A percentile compares a stretch with the other conserved stretches of the same genome.
phyloP scores from a whole-genome alignment of 768 basidiomycete genomes.

The Lactarius hatsudake region DNA sequence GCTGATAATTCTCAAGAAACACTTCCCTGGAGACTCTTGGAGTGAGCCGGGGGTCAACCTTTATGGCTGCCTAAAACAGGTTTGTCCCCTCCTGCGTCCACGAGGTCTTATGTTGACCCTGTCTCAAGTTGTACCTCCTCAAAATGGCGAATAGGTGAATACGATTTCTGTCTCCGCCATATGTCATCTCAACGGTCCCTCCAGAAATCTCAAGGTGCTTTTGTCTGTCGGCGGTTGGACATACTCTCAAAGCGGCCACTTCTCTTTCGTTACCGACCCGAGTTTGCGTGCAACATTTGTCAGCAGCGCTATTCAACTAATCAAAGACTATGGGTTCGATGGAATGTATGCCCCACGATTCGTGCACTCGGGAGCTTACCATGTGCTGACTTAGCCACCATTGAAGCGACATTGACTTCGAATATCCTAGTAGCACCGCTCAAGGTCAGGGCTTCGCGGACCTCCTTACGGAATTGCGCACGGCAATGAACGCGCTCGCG shows the following conservation, averaged over 20 bases:
- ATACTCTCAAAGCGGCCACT: conserved; percentile 67
- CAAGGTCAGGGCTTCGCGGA: conserved; percentile 67
- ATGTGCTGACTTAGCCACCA: not conserved
- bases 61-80: conserved; percentile 79
- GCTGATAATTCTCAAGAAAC: conserved; percentile 49
- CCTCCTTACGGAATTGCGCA: conserved; percentile 59
- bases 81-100: conserved; percentile 31
- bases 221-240: conserved; percentile 64
- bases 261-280: conserved; percentile 57
- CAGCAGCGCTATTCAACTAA: conserved; percentile 53
- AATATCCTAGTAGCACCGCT: conserved; percentile 59
- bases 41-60: conserved; percentile 71
- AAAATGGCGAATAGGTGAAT: conserved; percentile 53
- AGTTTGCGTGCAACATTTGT: conserved; percentile 57
- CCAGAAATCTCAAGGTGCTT: conserved; percentile 48
- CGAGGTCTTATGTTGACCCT: not conserved
- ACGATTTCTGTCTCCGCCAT: not conserved
- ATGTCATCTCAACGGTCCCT: not conserved
- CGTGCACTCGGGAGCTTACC: not conserved
- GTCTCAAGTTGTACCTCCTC: conserved; percentile 45
- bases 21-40: conserved; percentile 71
- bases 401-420: conserved; percentile 69
- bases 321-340: conserved; percentile 78
- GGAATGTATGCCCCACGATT: conserved; percentile 48
- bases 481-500: conserved; percentile 59